Evolutionary conservation across 768 basidiomycete species (phyloP), one percentile per base, ranked within the genome.

Genomic region (Kwoniella heveanensis): DNA sequence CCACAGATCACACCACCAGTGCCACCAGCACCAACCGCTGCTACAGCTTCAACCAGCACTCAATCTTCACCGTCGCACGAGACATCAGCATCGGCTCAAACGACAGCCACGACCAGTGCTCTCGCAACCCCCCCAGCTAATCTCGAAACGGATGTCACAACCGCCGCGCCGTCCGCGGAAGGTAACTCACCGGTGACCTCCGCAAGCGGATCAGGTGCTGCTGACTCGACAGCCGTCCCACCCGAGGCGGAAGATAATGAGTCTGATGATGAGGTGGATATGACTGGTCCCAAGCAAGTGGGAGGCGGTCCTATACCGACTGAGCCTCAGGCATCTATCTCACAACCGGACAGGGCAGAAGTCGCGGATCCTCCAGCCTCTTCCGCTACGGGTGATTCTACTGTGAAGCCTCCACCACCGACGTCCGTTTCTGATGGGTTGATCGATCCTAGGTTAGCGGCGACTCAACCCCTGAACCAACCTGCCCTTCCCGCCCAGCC

Each of bases 231-330:
- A 7, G 27, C 25, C 21, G 15, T 17, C 10, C 19, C 54, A 29
- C 1, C 44, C 7, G 27, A 32, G 19, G 30, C 48, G 22, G 54
- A 48, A 10, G 67, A 69, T 29, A 27, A 29, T 5, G 66, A 60
- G 13, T 67, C 65, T 9, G 73, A 71, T 21, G 59, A 54, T 10
- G 73, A 72, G 26, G 66, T 66, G 0, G 65, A 67, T 48, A 67
- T 69, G 70, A 69, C 32, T 13, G 74, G 74, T 4, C 74, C 65
- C 4, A 65, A 55, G 17, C 74, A 76, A 64, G 71, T 73, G 8
- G 74, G 74, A 22, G 74, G 74, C 2, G 74, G 74, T 22, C 60
- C 68, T 19, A 21, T 62, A 26, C 60, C 65, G 27, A 21, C 21
- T 27, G 24, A 36, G 5, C 5, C 17, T 22, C 10, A 49, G 5